Base-by-base conservation (phyloP, 805 yeast species). In the Candida maesae region DNA sequence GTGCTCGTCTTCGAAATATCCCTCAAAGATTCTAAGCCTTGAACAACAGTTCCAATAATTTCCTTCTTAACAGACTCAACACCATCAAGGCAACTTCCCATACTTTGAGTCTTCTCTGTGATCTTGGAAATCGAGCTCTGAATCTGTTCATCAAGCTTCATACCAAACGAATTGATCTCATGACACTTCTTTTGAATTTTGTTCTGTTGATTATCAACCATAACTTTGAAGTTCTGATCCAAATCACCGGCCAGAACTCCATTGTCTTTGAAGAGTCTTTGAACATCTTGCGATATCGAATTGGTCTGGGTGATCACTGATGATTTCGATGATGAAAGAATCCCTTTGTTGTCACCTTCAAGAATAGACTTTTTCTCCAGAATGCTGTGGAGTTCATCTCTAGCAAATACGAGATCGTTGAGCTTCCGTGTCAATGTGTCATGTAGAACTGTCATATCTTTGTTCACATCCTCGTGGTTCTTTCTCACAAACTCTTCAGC, bases 401-500 rank as follows among this genome's bases (percentile, higher is more conserved):
- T 53, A 4, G 46, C 39, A 4, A 38, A 36, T 10, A 58, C 44
- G 13, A 52, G 53, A 6, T 49, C 44, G n/a, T 49, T 39, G 2
- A 64, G 41, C 36, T 42, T 14, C 42, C 36, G 18, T 49, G 18
- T 8, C 2, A 50, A 33, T 2, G 33, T 6, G 2, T 15, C 10
- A 17, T 58, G 57, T 2, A 53, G 27, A 10, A 41, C 35, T 9
- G 44, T 34, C 6, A 58, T 28, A 29, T 57, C 51, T 1, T 25
- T 34, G 24, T 56, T 58, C 3, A 59, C 51, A 2, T 45, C 37
- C 39, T 52, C 16, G 19, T 44, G 50, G 19, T 55, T 49, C 19
- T 36, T n/a, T 15, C 41, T 47, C 1, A 53, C 36, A 6, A 50
- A 20, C 17, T 35, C 38, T 31, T 56, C 57, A 23, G 47, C 23